phyloP scores from a whole-genome alignment of 768 basidiomycete species.

The Suillus cothurnatus region DNA sequence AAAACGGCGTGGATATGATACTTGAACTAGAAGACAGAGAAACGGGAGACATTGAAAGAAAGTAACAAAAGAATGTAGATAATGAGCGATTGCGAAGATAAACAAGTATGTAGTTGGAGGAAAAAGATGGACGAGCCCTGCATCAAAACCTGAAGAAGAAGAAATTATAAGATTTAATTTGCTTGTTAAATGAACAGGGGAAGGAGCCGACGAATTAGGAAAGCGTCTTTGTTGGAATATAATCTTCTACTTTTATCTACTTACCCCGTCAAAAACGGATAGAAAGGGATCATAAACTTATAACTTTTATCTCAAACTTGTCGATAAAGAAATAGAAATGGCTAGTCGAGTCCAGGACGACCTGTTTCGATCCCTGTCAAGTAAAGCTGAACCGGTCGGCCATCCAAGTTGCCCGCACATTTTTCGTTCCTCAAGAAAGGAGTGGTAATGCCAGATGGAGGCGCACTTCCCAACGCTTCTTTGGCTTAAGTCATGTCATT shows the following conservation, averaged over 20 bases:
- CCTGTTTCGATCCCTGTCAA: background rate
- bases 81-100: slow-evolving; percentile 2
- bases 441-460: background rate
- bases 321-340: background rate
- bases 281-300: too few relatives aligned
- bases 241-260: background rate
- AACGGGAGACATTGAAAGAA: background rate
- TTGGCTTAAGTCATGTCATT: background rate
- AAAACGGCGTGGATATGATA: background rate
- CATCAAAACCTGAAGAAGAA: background rate
- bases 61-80: slow-evolving; percentile 4
- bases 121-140: background rate
- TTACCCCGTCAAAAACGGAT: background rate
- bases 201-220: slow-evolving; percentile 1
- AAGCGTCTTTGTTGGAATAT: background rate
- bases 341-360: background rate
- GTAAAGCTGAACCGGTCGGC: background rate
- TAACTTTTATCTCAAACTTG: background rate
- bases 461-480: background rate
- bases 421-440: background rate
- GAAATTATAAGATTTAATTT: slow-evolving; percentile 9
- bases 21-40: background rate
- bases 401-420: background rate
- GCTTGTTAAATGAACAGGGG: slow-evolving; percentile 4
- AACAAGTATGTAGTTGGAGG: background rate